phyloP scores from a whole-genome alignment of 371 early-diverging fungal species.

The Mucor circinelloides region DNA sequence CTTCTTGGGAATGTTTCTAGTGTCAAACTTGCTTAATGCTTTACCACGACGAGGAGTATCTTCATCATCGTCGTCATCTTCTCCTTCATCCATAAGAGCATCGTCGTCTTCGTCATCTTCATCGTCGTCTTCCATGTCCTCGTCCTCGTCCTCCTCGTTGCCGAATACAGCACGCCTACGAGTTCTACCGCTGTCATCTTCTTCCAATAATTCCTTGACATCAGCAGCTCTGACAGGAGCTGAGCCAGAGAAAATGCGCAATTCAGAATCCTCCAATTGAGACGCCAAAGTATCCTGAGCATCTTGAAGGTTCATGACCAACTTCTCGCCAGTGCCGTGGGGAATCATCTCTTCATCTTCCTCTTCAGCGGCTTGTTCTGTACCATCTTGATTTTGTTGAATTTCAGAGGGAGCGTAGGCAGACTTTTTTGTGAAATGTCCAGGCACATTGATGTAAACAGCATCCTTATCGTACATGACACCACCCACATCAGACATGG shows the following conservation, averaged over 20 bases:
- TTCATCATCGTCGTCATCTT: conserved; percentile 46
- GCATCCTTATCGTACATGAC: conserved; percentile 98
- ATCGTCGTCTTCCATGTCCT: conserved; percentile 47
- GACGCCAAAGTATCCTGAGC: conserved; percentile 76
- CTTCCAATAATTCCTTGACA: conserved; percentile 39
- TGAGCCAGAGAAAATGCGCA: conserved; percentile 83
- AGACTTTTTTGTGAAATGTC: conserved; percentile 74
- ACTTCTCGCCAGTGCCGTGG: conserved; percentile 81
- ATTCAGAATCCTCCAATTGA: conserved; percentile 73
- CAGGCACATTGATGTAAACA: conserved; percentile 95
- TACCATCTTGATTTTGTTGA: conserved; percentile 28
- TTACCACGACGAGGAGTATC: conserved; percentile 49
- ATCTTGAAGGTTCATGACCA: conserved; percentile 93
- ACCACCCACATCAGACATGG: conserved; percentile 97
- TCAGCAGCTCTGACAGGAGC: conserved; percentile 73
- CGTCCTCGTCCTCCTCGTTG: conserved; percentile 49
- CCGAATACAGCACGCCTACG: conserved; percentile 67
- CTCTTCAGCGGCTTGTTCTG: conserved; percentile 40
- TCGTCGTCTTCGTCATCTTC: conserved; percentile 45
- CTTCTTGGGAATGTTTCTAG: conserved; percentile 50
- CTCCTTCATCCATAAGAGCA: conserved; percentile 47
- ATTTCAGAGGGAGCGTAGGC: conserved; percentile 47
- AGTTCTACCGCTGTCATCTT: conserved; percentile 51
- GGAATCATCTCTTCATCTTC: conserved; percentile 32
- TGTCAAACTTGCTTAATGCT: conserved; percentile 51